These are phyloP conservation scores for Eucalyptus victrix DNA, from an alignment of 345 rosid species.

Conservation along the genomic window DNA sequence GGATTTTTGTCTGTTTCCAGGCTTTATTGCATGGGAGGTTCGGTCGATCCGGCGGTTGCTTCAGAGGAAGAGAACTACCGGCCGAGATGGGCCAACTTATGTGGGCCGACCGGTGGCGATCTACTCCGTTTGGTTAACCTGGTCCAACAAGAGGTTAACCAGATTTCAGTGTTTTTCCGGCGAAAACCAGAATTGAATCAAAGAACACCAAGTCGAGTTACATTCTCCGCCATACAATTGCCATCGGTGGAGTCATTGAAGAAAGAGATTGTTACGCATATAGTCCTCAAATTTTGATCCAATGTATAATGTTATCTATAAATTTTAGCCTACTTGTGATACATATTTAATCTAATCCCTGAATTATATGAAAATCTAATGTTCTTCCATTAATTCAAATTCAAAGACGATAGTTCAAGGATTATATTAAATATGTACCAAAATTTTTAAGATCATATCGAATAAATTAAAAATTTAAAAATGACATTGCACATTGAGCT, in stretches of 20 bases:
- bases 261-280: fast-evolving
- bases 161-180: neutral
- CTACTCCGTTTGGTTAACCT: neutral
- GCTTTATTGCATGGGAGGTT: neutral
- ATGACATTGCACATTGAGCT: fast-evolving
- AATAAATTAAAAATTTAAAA: too few relatives aligned
- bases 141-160: neutral
- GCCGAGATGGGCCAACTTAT: neutral
- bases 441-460: fast-evolving
- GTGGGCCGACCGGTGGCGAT: neutral
- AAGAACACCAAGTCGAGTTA: neutral
- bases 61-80: neutral
- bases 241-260: neutral
- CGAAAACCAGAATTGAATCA: neutral
- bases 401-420: fast-evolving
- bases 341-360: fast-evolving
- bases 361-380: fast-evolving
- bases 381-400: fast-evolving
- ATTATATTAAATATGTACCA: too few relatives aligned
- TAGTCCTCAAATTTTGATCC: fast-evolving
- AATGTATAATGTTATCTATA: too few relatives aligned
- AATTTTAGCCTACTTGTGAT: too few relatives aligned
- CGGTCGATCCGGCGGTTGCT: neutral
- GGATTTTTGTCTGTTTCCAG: neutral
- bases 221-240: neutral